Evolutionary conservation across 805 yeast species (phyloP).

Genomic region (Zygosaccharomyces lentus): DNA sequence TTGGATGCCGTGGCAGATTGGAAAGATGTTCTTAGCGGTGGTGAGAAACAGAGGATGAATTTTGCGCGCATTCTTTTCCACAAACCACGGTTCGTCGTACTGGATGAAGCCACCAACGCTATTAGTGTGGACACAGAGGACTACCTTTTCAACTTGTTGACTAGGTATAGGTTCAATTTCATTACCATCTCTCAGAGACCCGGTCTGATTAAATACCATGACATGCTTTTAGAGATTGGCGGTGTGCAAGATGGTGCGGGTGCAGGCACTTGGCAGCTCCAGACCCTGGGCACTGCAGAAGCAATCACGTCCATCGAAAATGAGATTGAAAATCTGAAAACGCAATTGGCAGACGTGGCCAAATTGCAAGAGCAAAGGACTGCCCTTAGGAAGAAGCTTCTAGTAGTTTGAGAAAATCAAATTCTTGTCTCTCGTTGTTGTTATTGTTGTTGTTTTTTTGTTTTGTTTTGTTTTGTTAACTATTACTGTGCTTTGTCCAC

Average conservation of each 20-base stretch:
- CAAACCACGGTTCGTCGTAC: constrained; percentile 72
- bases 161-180: constrained; percentile 64
- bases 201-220: constrained; percentile 78
- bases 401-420: constrained; percentile 26
- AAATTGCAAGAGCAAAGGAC: constrained; percentile 56
- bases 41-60: constrained; percentile 86
- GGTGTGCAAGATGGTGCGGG: constrained; percentile 37
- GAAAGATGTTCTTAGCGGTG: constrained; percentile 94
- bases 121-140: constrained; percentile 89
- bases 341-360: constrained; percentile 55
- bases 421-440: not conserved
- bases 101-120: constrained; percentile 94
- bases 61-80: constrained; percentile 83
- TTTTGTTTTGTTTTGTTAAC: not conserved
- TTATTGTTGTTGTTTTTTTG: too few species aligned
- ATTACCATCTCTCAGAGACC: constrained; percentile 84
- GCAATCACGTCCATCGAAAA: constrained; percentile 65
- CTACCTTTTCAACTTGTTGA: constrained; percentile 70
- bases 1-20: constrained; percentile 56
- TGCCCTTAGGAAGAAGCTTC: constrained; percentile 45
- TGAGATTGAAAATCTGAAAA: constrained; percentile 65
- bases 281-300: constrained; percentile 60
- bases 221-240: constrained; percentile 63
- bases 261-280: constrained; percentile 55
- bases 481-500: not conserved